phyloP scores from a whole-genome alignment of 106 monocot species.

The Iris macrosiphon region DNA sequence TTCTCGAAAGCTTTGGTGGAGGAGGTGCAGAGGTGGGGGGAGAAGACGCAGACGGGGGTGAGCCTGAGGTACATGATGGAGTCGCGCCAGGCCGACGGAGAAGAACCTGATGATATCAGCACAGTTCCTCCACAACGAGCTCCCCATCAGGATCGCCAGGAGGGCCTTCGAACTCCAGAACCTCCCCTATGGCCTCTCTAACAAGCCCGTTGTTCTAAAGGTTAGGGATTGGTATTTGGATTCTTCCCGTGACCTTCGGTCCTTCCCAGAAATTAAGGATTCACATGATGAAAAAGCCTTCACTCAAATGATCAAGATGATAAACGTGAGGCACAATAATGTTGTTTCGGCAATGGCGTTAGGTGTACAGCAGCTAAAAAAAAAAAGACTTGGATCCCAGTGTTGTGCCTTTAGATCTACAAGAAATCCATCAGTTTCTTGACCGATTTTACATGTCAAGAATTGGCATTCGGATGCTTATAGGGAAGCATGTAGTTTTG shows the following conservation, averaged over 20 bases:
- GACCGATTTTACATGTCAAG: slow-evolving; percentile 89
- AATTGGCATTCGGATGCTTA: slow-evolving; percentile 86
- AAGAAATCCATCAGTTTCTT: slow-evolving; percentile 78
- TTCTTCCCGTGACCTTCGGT: slow-evolving; percentile 71
- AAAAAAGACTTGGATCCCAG: slow-evolving; percentile 47
- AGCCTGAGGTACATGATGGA: slow-evolving; percentile 92
- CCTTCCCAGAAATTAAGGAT: slow-evolving; percentile 53
- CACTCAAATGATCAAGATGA: slow-evolving; percentile 89
- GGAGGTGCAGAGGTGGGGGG: slow-evolving; percentile 72
- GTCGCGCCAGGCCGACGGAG: slow-evolving; percentile 58
- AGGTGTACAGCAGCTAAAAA: slow-evolving; percentile 85
- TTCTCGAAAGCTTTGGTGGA: slow-evolving; percentile 34
- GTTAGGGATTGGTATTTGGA: slow-evolving; percentile 82
- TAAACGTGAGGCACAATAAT: slow-evolving; percentile 91
- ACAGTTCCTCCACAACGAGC: slow-evolving; percentile 89
- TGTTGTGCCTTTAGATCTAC: slow-evolving; percentile 30
- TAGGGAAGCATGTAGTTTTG: slow-evolving; percentile 87
- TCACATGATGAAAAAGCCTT: slow-evolving; percentile 58
- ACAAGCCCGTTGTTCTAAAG: slow-evolving; percentile 76
- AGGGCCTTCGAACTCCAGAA: slow-evolving; percentile 67
- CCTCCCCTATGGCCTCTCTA: slow-evolving; percentile 73
- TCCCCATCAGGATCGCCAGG: slow-evolving; percentile 78
- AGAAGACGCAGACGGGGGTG: slow-evolving; percentile 86
- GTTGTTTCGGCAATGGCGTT: slow-evolving; percentile 93
- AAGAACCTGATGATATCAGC: slow-evolving; percentile 56